Base-by-base conservation (phyloP, 345 rosid species). In the Eucalyptus pauciflora region DNA sequence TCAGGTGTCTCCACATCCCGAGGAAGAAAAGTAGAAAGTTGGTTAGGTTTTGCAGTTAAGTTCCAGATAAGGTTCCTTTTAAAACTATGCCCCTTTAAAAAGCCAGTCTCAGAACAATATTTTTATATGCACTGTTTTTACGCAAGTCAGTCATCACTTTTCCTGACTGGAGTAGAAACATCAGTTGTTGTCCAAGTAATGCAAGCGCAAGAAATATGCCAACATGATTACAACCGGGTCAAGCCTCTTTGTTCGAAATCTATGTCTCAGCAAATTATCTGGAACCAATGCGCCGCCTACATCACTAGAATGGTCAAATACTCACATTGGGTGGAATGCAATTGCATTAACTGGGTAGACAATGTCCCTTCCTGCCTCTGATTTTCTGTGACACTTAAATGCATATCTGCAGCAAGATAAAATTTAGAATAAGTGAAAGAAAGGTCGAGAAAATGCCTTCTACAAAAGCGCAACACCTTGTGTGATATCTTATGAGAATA, bases 261-360 rank as follows among this genome's bases (percentile, higher is more conserved):
- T 37, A 18, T 22, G 22, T 76, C 83, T 76, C 27, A 37, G 83
- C 83, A 76, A 37, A 76, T 25, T 22, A 76, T 37, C 83, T 5
- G 27, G 20, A 76, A 76, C 15, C 13, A 12, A 37, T 37, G 15
- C 6, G 15, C 48, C 8, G 14, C 83, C 12, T 41, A 76, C 46
- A 76, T 76, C 83, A 76, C 48, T 76, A 37, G 48, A 76, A 52
- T 86, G 64, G 27, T 86, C 64, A 87, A 89, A 89, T 87, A 93
- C 99, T 96, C 92, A 98, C 99, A 98, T 95, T 81, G 99, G 99
- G 88, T 97, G 99, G 93, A 96, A 97, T 43, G 99, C 99, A 86
- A 98, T 96, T 88, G 99, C 97, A 92, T 97, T 98, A 69, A 97
- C 99, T 60, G 99, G 98, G 94, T 96, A 95, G 83, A 97, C 99